A percentile compares a stretch with the other conserved stretches of the same genome.
Evolutionary conservation across 305 asterid species (phyloP).

Genomic region (Euphrasia arctica): DNA sequence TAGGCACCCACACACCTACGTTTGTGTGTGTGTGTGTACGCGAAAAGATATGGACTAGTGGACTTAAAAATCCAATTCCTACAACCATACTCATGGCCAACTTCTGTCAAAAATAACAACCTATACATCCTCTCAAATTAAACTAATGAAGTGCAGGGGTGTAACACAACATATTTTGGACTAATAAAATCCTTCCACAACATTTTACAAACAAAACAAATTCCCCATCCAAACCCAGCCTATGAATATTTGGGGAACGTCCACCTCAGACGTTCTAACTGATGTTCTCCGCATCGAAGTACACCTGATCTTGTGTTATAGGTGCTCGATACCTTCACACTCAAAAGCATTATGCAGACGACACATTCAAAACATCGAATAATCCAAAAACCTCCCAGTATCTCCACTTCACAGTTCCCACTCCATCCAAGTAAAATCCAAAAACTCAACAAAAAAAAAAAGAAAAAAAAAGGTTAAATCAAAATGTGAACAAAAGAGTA

Average conservation of each 20-base stretch:
- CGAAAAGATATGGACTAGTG: too few relatives aligned
- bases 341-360: neutral
- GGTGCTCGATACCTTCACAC: too few relatives aligned
- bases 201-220: too few relatives aligned
- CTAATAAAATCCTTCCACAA: neutral
- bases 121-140: neutral
- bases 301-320: neutral
- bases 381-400: neutral
- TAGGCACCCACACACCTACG: too few relatives aligned
- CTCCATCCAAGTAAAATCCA: slow-evolving; percentile 23
- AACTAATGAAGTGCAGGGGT: neutral
- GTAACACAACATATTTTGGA: too few relatives aligned
- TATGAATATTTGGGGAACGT: too few relatives aligned
- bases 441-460: neutral
- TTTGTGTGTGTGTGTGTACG: too few relatives aligned
- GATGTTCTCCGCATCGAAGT: too few relatives aligned
- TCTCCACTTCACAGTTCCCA: slow-evolving; percentile 6
- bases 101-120: neutral
- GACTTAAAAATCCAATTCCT: too few relatives aligned
- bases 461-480: neutral
- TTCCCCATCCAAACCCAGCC: too few relatives aligned
- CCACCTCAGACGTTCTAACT: too few relatives aligned
- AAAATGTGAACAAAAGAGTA: neutral
- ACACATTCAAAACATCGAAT: neutral
- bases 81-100: neutral